A percentile compares a stretch with the other conserved stretches of the same genome.
These are phyloP conservation scores for Exophiala alcalophila DNA, from an alignment of 2,329 filamentous ascomycete genomes.

Conservation along the genomic window DNA sequence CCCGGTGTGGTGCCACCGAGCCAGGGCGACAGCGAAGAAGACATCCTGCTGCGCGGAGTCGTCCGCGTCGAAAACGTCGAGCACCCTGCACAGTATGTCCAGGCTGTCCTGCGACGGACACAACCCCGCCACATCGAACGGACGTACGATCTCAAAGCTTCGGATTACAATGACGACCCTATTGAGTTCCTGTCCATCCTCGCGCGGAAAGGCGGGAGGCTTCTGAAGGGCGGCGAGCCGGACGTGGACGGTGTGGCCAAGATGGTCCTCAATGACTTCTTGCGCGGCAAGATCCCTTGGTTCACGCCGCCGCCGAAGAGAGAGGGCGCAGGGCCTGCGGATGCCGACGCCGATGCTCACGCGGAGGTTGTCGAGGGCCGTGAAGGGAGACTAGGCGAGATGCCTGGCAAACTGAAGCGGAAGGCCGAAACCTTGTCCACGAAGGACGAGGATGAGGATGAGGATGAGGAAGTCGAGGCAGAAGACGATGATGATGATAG, in stretches of 20 bases:
- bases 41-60: slow-evolving; percentile 85
- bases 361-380: slow-evolving; percentile 63
- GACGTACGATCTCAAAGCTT: slow-evolving; percentile 75
- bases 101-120: slow-evolving; percentile 73
- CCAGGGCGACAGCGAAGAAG: slow-evolving; percentile 75
- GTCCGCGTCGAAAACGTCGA: slow-evolving; percentile 95
- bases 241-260: slow-evolving; percentile 94
- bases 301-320: slow-evolving; percentile 73
- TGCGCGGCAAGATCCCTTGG: slow-evolving; percentile 94
- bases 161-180: slow-evolving; percentile 64
- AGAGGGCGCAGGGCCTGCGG: slow-evolving; percentile 34
- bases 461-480: slow-evolving; percentile 6
- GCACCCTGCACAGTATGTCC: slow-evolving; percentile 93
- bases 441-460: slow-evolving; percentile 39
- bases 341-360: slow-evolving; percentile 49
- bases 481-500: slow-evolving; percentile 3
- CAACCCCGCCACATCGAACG: slow-evolving; percentile 86
- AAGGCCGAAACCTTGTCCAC: slow-evolving; percentile 55
- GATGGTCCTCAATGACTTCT: slow-evolving; percentile 94
- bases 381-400: slow-evolving; percentile 78
- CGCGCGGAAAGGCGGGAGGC: slow-evolving; percentile 78
- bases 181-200: slow-evolving; percentile 83
- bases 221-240: slow-evolving; percentile 89
- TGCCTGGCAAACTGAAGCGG: slow-evolving; percentile 78
- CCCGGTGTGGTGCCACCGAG: slow-evolving; percentile 94